phyloP scores from a whole-genome alignment of 371 early-diverging fungal species.

The Apophysomyces trapeziformis region DNA sequence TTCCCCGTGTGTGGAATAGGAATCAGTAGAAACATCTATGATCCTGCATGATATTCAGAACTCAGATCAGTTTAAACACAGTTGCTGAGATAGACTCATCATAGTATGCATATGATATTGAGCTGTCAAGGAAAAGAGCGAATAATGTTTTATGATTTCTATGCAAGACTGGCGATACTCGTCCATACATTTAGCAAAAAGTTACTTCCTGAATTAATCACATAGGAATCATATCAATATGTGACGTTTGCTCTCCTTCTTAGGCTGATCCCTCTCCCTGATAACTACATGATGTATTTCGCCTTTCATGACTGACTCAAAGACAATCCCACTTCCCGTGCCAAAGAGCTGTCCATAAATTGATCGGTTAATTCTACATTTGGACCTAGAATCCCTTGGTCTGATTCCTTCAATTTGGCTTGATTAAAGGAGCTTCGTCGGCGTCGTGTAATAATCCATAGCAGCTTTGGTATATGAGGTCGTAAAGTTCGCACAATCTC shows the following conservation, averaged over 20 bases:
- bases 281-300: background rate
- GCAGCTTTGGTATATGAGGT: constrained; percentile 42
- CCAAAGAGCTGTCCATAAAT: constrained; percentile 43
- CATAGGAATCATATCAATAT: background rate
- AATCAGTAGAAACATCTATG: too few relatives aligned
- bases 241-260: background rate
- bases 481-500: constrained; percentile 46
- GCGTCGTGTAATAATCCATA: constrained; percentile 49
- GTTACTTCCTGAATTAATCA: too few relatives aligned
- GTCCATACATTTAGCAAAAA: too few relatives aligned
- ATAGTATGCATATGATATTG: too few relatives aligned
- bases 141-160: too few relatives aligned
- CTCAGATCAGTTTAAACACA: too few relatives aligned
- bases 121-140: too few relatives aligned
- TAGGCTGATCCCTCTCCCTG: background rate
- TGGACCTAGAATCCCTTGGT: constrained; percentile 34
- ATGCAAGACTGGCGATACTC: too few relatives aligned
- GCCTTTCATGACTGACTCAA: background rate
- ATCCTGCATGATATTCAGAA: too few relatives aligned
- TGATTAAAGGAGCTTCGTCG: constrained; percentile 38
- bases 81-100: too few relatives aligned
- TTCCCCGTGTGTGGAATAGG: too few relatives aligned
- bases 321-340: constrained; percentile 33
- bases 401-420: constrained; percentile 31
- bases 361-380: constrained; percentile 50